phyloP scores from a whole-genome alignment of 2,329 filamentous ascomycete species.

The Anthostomella pinea region DNA sequence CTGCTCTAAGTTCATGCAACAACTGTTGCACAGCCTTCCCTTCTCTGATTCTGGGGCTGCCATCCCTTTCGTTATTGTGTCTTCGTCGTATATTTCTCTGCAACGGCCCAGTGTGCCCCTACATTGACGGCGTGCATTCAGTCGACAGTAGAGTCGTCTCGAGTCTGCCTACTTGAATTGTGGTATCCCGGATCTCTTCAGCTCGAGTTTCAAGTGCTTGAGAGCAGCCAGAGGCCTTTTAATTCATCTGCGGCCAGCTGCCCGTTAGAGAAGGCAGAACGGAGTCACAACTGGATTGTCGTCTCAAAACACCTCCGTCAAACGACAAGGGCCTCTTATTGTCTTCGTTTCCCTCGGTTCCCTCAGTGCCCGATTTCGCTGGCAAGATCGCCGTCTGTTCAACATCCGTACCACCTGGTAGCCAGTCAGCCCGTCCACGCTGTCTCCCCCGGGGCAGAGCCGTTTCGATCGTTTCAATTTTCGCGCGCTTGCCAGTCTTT shows the following conservation, averaged over 20 bases:
- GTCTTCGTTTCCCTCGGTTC: slow-evolving; percentile 16
- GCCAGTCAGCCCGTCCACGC: slow-evolving; percentile 1
- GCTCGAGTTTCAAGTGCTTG: slow-evolving; percentile 13
- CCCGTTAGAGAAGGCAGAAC: slow-evolving; percentile 17
- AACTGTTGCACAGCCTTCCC: slow-evolving; percentile 31
- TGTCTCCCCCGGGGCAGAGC: slow-evolving; percentile 13
- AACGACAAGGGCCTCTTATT: slow-evolving; percentile 17
- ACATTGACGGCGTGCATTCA: slow-evolving; percentile 5
- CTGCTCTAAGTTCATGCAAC: slow-evolving; percentile 31
- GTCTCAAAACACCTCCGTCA: slow-evolving; percentile 22
- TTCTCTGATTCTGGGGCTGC: too few relatives aligned
- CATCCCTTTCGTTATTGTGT: slow-evolving; percentile 14
- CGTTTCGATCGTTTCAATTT: slow-evolving; percentile 42
- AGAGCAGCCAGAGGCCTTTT: slow-evolving; percentile 3
- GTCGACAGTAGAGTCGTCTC: slow-evolving; percentile 3
- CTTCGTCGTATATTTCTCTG: slow-evolving; percentile 28
- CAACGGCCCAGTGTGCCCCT: slow-evolving; percentile 11
- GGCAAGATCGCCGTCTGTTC: slow-evolving; percentile 19
- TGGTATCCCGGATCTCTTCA: slow-evolving; percentile 3
- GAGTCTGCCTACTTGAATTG: slow-evolving; percentile 6
- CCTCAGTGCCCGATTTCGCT: slow-evolving; percentile 14
- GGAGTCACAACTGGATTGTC: slow-evolving; percentile 21
- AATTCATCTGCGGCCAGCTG: slow-evolving; percentile 7
- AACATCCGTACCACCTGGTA: slow-evolving; percentile 8
- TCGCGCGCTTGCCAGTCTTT: slow-evolving; percentile 35